A percentile compares a stretch with the other conserved stretches of the same genome.
These are phyloP conservation scores for Cyphellophora attinorum DNA, from an alignment of 2,329 filamentous ascomycete genomes.

Conservation along the genomic window DNA sequence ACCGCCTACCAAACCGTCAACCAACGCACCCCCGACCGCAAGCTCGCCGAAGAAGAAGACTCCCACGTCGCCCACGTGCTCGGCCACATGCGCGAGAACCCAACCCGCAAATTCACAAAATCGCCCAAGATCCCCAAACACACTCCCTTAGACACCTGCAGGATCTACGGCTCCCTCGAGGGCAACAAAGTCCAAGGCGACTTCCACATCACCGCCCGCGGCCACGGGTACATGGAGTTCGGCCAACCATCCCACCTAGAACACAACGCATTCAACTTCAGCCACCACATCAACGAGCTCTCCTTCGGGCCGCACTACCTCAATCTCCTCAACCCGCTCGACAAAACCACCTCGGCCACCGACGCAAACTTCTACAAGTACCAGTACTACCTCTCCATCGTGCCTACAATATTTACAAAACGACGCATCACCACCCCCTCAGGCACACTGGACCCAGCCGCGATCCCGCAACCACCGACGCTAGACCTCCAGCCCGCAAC, in stretches of 20 bases:
- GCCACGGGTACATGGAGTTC: slow-evolving; percentile 84
- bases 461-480: slow-evolving; percentile 24
- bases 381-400: slow-evolving; percentile 93
- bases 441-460: slow-evolving; percentile 31
- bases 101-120: slow-evolving; percentile 56
- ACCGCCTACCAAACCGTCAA: slow-evolving; percentile 34
- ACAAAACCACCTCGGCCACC: slow-evolving; percentile 76
- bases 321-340: slow-evolving; percentile 83
- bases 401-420: slow-evolving; percentile 84
- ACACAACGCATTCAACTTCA: slow-evolving; percentile 92
- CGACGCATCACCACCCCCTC: slow-evolving; percentile 21
- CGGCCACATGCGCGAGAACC: slow-evolving; percentile 58
- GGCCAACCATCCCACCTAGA: slow-evolving; percentile 61
- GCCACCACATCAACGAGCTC: slow-evolving; percentile 88
- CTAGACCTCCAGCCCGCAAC: slow-evolving; percentile 23
- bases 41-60: slow-evolving; percentile 49
- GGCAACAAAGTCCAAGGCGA: slow-evolving; percentile 97
- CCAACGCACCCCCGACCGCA: slow-evolving; percentile 52
- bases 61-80: slow-evolving; percentile 90
- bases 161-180: slow-evolving; percentile 80
- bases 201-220: slow-evolving; percentile 92
- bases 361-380: slow-evolving; percentile 79
- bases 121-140: slow-evolving; percentile 56
- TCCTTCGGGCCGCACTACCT: slow-evolving; percentile 98
- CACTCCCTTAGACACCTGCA: slow-evolving; percentile 62